Conservation (phyloP, 1,284 basidiomycete species). For the Tetrapyrgos nigripes region DNA sequence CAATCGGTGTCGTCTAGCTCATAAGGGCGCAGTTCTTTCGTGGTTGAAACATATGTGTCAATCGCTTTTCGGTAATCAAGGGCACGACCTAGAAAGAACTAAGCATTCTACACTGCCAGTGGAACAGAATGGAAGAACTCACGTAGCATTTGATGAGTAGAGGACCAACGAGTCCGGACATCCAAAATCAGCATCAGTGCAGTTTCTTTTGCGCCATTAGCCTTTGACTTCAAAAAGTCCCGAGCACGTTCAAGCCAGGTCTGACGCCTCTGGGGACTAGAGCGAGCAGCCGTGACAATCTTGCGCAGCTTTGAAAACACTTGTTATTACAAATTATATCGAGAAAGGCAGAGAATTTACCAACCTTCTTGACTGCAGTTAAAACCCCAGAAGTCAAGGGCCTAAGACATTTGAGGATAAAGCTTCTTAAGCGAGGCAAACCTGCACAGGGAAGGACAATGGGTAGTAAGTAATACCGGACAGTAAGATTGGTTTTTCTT, state of each 20-base stretch:
- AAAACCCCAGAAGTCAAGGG: too few species aligned
- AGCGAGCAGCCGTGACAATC: not conserved
- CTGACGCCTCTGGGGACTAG: not conserved
- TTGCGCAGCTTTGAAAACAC: slow-evolving; percentile 1
- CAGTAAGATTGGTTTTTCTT: too few species aligned
- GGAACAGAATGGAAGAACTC: slow-evolving; percentile 9
- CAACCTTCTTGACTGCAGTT: too few species aligned
- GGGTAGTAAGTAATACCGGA: too few species aligned
- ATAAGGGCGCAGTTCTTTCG: slow-evolving; percentile 17
- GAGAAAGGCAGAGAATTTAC: too few species aligned
- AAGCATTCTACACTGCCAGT: too few species aligned
- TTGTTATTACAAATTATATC: too few species aligned
- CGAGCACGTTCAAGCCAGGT: not conserved
- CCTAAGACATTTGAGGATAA: too few species aligned
- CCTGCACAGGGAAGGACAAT: too few species aligned
- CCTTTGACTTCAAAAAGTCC: not conserved
- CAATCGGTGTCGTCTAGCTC: slow-evolving; percentile 25
- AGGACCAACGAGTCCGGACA: slow-evolving; percentile 30
- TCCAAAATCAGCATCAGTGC: slow-evolving; percentile 21
- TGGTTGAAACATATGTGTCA: slow-evolving; percentile 18
- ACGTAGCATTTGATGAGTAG: slow-evolving; percentile 32
- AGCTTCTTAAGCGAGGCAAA: too few species aligned
- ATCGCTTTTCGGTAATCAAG: slow-evolving; percentile 19
- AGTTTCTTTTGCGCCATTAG: not conserved
- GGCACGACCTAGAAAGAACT: slow-evolving; percentile 22